Percentiles rank a stretch among this genome's conserved stretches.
Evolutionary conservation across 2,329 filamentous ascomycete genomes (phyloP).

Genomic region (Trichoderma arundinaceum): DNA sequence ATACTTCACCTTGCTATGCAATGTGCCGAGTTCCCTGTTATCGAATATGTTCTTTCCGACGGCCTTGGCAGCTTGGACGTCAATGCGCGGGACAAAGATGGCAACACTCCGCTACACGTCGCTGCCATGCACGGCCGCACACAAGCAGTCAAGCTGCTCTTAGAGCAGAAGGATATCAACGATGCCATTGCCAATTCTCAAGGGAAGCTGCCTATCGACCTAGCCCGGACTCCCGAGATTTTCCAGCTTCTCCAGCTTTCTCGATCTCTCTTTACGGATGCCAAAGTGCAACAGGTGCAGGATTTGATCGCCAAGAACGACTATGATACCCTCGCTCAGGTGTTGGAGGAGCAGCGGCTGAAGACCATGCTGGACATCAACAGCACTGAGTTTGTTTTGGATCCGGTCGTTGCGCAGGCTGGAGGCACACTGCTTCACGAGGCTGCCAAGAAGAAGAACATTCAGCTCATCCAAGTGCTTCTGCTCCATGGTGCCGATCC

Average conservation of each 20-base stretch:
- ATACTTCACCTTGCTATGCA: slow-evolving; percentile 94
- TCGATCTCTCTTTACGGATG: slow-evolving; percentile 86
- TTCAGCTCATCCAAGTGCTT: slow-evolving; percentile 84
- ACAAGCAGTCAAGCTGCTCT: slow-evolving; percentile 79
- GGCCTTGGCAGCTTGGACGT: slow-evolving; percentile 73
- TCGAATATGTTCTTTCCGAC: slow-evolving; percentile 91
- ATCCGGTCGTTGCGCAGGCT: slow-evolving; percentile 74
- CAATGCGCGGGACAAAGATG: slow-evolving; percentile 89
- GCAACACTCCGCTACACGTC: slow-evolving; percentile 90
- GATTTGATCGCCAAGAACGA: slow-evolving; percentile 73
- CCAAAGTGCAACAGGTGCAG: slow-evolving; percentile 83
- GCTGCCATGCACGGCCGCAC: slow-evolving; percentile 82
- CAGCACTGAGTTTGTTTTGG: slow-evolving; percentile 83
- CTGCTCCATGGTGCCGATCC: slow-evolving; percentile 94
- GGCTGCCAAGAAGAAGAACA: slow-evolving; percentile 85
- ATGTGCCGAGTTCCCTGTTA: slow-evolving; percentile 88
- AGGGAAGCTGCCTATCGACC: slow-evolving; percentile 83
- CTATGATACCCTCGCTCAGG: slow-evolving; percentile 76
- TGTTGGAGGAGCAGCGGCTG: slow-evolving; percentile 83
- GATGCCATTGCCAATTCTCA: slow-evolving; percentile 85
- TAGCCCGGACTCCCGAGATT: slow-evolving; percentile 90
- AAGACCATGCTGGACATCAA: slow-evolving; percentile 92
- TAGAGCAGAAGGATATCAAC: slow-evolving; percentile 84
- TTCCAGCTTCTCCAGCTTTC: slow-evolving; percentile 94
- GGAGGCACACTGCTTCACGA: slow-evolving; percentile 96